Evolutionary conservation across 352 stramenopile species (phyloP).

Genomic region (Phytophthora tubulina): DNA sequence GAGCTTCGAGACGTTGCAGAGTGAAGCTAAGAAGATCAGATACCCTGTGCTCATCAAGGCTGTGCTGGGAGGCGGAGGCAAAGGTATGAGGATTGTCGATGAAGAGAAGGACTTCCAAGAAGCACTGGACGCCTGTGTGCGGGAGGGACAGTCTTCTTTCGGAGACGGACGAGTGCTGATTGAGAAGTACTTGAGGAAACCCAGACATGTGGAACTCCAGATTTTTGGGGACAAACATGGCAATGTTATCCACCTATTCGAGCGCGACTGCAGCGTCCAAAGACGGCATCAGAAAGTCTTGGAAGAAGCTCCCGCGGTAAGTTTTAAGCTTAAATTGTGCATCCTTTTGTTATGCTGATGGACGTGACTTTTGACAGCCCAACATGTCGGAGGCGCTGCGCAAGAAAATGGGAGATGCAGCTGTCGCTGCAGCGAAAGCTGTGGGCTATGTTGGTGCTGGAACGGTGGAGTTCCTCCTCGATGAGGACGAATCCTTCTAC

Average conservation of each 20-base stretch:
- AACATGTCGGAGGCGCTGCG: conserved; percentile 85
- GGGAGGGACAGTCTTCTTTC: conserved; percentile 91
- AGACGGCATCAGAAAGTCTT: conserved; percentile 95
- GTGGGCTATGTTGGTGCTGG: conserved; percentile 94
- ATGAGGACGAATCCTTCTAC: conserved; percentile 93
- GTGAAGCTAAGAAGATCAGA: conserved; percentile 87
- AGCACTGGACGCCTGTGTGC: conserved; percentile 85
- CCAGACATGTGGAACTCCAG: conserved; percentile 94
- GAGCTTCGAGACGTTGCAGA: conserved; percentile 73
- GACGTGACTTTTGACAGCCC: conserved; percentile 42
- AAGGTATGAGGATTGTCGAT: conserved; percentile 93
- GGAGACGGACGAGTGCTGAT: conserved; percentile 92
- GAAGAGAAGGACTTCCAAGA: conserved; percentile 85
- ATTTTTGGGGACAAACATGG: conserved; percentile 93
- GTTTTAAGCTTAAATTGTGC: conserved; percentile 16
- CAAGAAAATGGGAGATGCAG: conserved; percentile 90
- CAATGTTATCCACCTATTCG: conserved; percentile 91
- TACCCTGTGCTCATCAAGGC: conserved; percentile 96
- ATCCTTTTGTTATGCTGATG: not conserved
- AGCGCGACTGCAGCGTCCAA: conserved; percentile 93
- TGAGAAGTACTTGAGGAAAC: conserved; percentile 92
- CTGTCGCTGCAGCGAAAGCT: conserved; percentile 89
- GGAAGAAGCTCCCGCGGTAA: conserved; percentile 92
- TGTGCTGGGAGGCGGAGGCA: conserved; percentile 91
- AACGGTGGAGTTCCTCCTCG: conserved; percentile 95